Evolutionary conservation across 2,329 filamentous ascomycete species (phyloP).

Genomic region (Pochonia chlamydosporia): DNA sequence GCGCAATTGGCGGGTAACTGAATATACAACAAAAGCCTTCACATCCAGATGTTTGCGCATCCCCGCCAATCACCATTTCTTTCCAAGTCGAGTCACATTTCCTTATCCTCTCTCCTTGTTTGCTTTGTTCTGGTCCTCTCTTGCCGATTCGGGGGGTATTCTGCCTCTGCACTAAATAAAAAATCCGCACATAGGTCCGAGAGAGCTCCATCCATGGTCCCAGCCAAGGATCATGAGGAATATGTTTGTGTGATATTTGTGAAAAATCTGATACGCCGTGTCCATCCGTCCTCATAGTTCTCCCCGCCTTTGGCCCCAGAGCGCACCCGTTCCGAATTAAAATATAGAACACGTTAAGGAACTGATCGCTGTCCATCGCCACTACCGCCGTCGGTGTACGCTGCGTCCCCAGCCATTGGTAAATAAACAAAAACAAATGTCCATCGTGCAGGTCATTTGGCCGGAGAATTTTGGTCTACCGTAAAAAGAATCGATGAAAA

Average conservation of each 20-base stretch:
- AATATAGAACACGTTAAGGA: constrained; percentile 6
- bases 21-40: not conserved
- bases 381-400: not conserved
- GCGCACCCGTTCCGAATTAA: constrained; percentile 2
- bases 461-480: constrained; percentile 5
- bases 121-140: not conserved
- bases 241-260: not conserved
- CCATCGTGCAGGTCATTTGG: constrained; percentile 8
- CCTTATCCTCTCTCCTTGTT: not conserved
- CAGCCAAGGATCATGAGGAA: constrained; percentile 3
- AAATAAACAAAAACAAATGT: constrained; percentile 6
- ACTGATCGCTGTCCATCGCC: constrained; percentile 1
- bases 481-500: constrained; percentile 3
- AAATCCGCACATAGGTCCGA: not conserved
- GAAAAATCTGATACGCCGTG: constrained; percentile 3
- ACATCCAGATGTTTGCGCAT: not conserved
- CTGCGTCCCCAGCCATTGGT: not conserved
- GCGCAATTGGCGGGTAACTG: not conserved
- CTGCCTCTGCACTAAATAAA: not conserved
- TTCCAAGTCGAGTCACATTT: not conserved
- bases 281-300: constrained; percentile 1
- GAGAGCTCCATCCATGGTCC: not conserved
- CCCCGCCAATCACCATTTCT: not conserved
- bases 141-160: not conserved
- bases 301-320: not conserved